Base-by-base conservation (phyloP, 768 basidiomycete genomes). In the Pleurotus ostreatus region DNA sequence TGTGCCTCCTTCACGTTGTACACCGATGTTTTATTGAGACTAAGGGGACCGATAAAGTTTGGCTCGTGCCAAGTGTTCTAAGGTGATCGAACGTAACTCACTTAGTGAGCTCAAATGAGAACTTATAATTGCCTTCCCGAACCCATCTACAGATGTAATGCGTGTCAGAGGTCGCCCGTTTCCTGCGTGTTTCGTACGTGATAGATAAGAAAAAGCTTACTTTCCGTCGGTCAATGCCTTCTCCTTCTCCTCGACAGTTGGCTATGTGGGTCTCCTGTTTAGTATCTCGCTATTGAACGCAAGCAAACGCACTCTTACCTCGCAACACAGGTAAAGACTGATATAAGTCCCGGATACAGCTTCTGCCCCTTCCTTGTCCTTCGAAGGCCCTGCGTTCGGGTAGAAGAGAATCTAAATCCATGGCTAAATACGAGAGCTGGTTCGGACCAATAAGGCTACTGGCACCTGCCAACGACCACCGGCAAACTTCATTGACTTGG, bases 41-140 rank as follows among this genome's bases (percentile, higher is more conserved):
- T 81, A 34, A n/a, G 23, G 16, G 30, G 30, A 9, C 9, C 20
- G 26, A 30, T 30, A 30, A 2, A 9, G 30, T 34, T 34, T 9
- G 30, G 3, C 30, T 34, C 2, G 30, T 34, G 30, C 11, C 9
- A 34, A 2, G 11, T 34, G 3, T 9, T 34, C 30, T 34, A 2
- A 34, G 5, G 30, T 34, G 30, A 9, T 34, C 30, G 1, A 34
- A 34, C 30, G 8, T 9, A 1, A 34, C 62, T 61, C 61, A 85
- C 89, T 82, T 88, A 64, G 83, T 81, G 61, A 94, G 74, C 65
- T 93, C 92, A 62, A 94, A 93, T 58, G 80, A 84, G 68, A 94
- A 94, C 64, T 85, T 91, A 72, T 83, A 94, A n/a, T 87, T 71
- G 1, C 92, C 92, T 56, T 92, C 88, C 13, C 92, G 81, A n/a